These are phyloP conservation scores for Candida alai DNA, from an alignment of 805 yeast species.

Conservation along the genomic window DNA sequence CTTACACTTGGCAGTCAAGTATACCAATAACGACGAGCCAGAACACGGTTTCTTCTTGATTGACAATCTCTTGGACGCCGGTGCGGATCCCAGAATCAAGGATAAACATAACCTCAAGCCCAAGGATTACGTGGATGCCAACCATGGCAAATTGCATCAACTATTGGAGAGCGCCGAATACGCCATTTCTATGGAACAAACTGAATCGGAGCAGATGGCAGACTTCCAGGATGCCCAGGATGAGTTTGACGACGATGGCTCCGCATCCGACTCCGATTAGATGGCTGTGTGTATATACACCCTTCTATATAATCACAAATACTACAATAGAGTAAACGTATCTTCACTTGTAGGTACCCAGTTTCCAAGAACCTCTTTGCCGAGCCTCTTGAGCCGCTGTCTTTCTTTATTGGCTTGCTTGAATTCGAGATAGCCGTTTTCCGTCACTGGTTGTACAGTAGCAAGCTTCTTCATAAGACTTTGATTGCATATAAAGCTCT, in stretches of 20 bases:
- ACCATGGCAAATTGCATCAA: conserved; percentile 54
- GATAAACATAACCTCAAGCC: conserved; percentile 64
- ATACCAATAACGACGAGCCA: conserved; percentile 65
- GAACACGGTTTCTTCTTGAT: conserved; percentile 78
- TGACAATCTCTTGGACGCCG: conserved; percentile 85
- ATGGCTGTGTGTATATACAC: not conserved
- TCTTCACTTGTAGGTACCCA: conserved; percentile 48
- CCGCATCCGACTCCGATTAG: conserved; percentile 31
- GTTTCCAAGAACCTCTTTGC: conserved; percentile 30
- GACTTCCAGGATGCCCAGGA: conserved; percentile 31
- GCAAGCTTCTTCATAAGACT: conserved; percentile 14
- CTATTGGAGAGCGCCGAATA: conserved; percentile 80
- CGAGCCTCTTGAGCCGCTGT: conserved; percentile 21
- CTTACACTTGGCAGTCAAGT: conserved; percentile 78
- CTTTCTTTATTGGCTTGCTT: conserved; percentile 28
- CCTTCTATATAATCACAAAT: not conserved
- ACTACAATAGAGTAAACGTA: conserved; percentile 25
- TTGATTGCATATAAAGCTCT: conserved; percentile 34
- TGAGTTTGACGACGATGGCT: conserved; percentile 33
- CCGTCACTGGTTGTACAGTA: not conserved
- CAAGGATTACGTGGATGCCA: conserved; percentile 57
- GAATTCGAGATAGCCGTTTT: conserved; percentile 24
- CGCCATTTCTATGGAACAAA: conserved; percentile 46
- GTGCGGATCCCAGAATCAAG: conserved; percentile 65
- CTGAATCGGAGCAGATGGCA: conserved; percentile 29